These are phyloP conservation scores for Zygotorulaspora florentina DNA, from an alignment of 805 yeast genomes.

Conservation along the genomic window DNA sequence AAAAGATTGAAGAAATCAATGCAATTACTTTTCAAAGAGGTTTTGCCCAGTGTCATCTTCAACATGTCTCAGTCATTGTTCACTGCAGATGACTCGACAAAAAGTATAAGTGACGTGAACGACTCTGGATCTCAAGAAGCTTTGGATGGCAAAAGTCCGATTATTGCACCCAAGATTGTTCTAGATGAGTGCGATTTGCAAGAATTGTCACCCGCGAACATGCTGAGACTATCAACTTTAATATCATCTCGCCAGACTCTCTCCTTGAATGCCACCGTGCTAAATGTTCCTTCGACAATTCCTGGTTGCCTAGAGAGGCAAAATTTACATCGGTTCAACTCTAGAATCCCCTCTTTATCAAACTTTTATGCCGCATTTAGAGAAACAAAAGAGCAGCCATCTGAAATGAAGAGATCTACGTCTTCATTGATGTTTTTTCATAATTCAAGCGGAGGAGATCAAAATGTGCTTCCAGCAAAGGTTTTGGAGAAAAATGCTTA, in stretches of 20 bases:
- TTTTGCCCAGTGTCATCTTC: slow-evolving; percentile 33
- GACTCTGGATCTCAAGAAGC: slow-evolving; percentile 3
- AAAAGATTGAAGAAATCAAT: slow-evolving; percentile 34
- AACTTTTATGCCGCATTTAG: slow-evolving; percentile 19
- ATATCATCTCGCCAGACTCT: slow-evolving; percentile 76
- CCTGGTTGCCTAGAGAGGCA: slow-evolving; percentile 36
- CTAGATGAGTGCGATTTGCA: slow-evolving; percentile 30
- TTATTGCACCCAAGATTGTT: slow-evolving; percentile 15
- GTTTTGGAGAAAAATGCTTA: slow-evolving; percentile 23
- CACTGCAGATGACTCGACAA: slow-evolving; percentile 18
- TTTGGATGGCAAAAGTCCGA: not conserved
- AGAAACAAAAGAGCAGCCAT: slow-evolving; percentile 7
- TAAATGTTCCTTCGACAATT: slow-evolving; percentile 38
- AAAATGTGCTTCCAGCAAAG: slow-evolving; percentile 25
- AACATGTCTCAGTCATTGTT: slow-evolving; percentile 35
- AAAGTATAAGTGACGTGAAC: slow-evolving; percentile 4
- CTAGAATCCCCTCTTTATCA: slow-evolving; percentile 32
- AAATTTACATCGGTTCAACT: slow-evolving; percentile 31
- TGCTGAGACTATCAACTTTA: slow-evolving; percentile 62
- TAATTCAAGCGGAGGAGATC: slow-evolving; percentile 7
- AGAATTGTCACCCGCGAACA: slow-evolving; percentile 59
- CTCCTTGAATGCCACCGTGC: slow-evolving; percentile 55
- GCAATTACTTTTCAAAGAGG: slow-evolving; percentile 33
- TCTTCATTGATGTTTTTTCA: slow-evolving; percentile 6
- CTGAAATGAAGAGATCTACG: slow-evolving; percentile 4